Conservation (phyloP, 2,329 filamentous ascomycete species). For the Fusarium sp. region DNA sequence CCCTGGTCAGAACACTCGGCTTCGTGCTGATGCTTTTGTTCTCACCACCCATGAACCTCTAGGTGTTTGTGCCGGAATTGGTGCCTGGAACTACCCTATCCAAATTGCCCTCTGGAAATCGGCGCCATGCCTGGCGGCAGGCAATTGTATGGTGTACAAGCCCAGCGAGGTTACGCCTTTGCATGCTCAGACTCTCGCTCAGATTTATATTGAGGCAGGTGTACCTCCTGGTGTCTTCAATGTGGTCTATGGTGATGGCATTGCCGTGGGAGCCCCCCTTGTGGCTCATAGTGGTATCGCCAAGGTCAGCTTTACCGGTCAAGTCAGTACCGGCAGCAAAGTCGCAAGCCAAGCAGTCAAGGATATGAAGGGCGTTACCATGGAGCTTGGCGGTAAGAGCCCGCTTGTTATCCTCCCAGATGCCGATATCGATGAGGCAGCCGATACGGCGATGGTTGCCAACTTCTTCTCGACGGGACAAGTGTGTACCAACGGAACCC, state of each 20-base stretch:
- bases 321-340: conserved; percentile 85
- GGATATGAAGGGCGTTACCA: conserved; percentile 90
- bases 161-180: conserved; percentile 88
- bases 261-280: conserved; percentile 77
- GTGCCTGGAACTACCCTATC: conserved; percentile 93
- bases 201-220: conserved; percentile 83
- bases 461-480: conserved; percentile 94
- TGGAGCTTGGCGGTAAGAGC: conserved; percentile 92
- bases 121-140: conserved; percentile 84
- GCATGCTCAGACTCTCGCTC: conserved; percentile 80
- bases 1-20: conserved; percentile 81
- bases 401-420: conserved; percentile 85
- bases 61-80: conserved; percentile 87
- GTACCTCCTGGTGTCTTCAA: conserved; percentile 88
- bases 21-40: conserved; percentile 82
- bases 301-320: conserved; percentile 91
- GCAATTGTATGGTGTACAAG: conserved; percentile 93
- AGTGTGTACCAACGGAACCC: conserved; percentile 92
- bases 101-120: conserved; percentile 94
- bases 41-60: conserved; percentile 86
- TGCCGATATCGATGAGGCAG: conserved; percentile 81
- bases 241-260: conserved; percentile 83
- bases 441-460: conserved; percentile 90
- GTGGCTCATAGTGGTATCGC: conserved; percentile 79
- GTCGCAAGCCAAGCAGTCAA: conserved; percentile 81